These are phyloP conservation scores for Xylariaceae sp. DNA, from an alignment of 2,329 filamentous ascomycete genomes.

Conservation along the genomic window DNA sequence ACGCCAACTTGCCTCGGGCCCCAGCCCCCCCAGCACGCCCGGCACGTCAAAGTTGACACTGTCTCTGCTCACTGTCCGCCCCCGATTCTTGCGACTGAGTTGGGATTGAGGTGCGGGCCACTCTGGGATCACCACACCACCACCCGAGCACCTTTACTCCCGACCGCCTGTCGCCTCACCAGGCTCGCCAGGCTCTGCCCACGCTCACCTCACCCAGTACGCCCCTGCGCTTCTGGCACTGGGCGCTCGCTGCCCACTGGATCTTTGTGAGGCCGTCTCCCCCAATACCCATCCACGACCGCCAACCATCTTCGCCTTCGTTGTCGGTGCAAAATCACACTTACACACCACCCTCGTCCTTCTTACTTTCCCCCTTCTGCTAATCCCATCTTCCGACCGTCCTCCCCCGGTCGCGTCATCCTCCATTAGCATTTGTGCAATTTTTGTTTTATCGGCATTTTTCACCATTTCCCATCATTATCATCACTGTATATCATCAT, in stretches of 20 bases:
- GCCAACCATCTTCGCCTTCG: constrained; percentile 28
- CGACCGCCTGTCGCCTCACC: background rate
- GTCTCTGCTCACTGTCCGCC: no score
- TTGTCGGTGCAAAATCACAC: constrained; percentile 26
- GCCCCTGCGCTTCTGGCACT: constrained; percentile 11
- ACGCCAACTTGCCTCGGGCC: no score
- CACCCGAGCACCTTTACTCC: background rate
- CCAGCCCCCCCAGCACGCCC: no score
- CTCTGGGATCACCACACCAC: background rate
- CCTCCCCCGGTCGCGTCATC: background rate
- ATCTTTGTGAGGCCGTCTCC: constrained; percentile 17
- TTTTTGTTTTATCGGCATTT: constrained; percentile 12
- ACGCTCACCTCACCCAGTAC: background rate
- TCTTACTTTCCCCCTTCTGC: constrained; percentile 2
- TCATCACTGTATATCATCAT: constrained; percentile 16
- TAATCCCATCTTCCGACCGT: constrained; percentile 7
- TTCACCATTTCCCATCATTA: constrained; percentile 8
- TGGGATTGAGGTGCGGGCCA: background rate
- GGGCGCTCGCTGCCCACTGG: constrained; percentile 10
- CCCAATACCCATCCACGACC: constrained; percentile 24
- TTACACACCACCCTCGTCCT: constrained; percentile 11
- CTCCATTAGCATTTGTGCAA: constrained; percentile 4
- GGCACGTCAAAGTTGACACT: no score
- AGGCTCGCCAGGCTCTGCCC: background rate
- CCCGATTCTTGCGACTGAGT: no score